Evolutionary conservation across 148 eudicot genomes (phyloP).

Genomic region (Rhododendron griersonianum): DNA sequence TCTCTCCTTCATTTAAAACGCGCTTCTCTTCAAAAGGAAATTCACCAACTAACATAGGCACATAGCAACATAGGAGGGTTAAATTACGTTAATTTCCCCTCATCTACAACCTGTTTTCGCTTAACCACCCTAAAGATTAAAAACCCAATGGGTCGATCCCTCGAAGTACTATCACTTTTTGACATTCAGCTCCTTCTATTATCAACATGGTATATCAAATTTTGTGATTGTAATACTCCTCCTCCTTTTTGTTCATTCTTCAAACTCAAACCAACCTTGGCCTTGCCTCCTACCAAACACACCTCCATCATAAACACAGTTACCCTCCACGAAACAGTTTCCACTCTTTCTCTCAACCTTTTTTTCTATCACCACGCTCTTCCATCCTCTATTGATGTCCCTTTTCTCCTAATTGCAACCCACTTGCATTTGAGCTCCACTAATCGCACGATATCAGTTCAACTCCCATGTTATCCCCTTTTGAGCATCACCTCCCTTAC

Average conservation of each 20-base stretch:
- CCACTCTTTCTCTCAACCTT: not conserved
- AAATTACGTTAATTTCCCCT: not conserved
- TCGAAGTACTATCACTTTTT: not conserved
- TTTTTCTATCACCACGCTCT: not conserved
- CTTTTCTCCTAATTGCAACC: too few species aligned
- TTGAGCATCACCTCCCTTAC: too few species aligned
- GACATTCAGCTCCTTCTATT: not conserved
- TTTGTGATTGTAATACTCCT: too few species aligned
- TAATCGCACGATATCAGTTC: too few species aligned
- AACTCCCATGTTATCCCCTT: too few species aligned
- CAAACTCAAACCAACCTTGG: not conserved
- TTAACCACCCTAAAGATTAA: not conserved
- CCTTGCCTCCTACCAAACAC: not conserved
- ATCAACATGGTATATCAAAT: not conserved
- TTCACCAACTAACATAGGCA: not conserved
- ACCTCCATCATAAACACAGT: too few species aligned
- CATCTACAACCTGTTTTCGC: not conserved
- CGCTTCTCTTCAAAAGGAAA: conserved; percentile 10
- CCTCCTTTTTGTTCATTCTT: not conserved
- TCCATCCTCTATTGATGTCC: too few species aligned
- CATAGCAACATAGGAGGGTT: not conserved
- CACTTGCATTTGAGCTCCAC: too few species aligned
- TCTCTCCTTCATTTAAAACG: not conserved
- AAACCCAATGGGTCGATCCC: not conserved
- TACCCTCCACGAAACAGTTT: not conserved